phyloP scores from a whole-genome alignment of 768 basidiomycete species.

The Sarcodon sp. region DNA sequence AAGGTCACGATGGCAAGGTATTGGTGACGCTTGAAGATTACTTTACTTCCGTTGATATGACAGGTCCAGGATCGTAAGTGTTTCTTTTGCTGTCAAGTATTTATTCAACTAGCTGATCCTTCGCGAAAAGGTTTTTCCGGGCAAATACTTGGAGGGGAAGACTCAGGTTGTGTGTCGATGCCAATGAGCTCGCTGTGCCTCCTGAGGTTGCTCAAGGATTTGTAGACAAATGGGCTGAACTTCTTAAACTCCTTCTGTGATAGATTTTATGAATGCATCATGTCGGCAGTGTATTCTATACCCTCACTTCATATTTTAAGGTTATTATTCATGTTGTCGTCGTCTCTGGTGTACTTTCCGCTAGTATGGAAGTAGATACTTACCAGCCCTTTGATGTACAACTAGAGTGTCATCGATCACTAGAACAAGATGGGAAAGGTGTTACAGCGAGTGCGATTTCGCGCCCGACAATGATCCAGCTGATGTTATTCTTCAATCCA shows the following conservation, averaged over 20 bases:
- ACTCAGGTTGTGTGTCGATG: slow-evolving; percentile 13
- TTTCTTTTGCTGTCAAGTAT: background rate
- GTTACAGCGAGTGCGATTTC: too few relatives aligned
- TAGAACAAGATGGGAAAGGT: too few relatives aligned
- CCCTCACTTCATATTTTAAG: too few relatives aligned
- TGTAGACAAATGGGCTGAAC: slow-evolving; percentile 4
- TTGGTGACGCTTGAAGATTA: slow-evolving; percentile 8
- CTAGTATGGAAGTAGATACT: too few relatives aligned
- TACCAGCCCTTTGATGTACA: too few relatives aligned
- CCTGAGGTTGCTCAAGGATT: slow-evolving; percentile 4
- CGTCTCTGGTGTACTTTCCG: too few relatives aligned
- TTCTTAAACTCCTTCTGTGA: slow-evolving; percentile 1
- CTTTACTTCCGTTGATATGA: slow-evolving; percentile 13
- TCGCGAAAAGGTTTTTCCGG: slow-evolving; percentile 13
- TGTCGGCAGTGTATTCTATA: too few relatives aligned
- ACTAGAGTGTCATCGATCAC: too few relatives aligned
- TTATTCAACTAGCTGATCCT: background rate
- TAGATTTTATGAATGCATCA: too few relatives aligned
- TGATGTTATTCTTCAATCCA: too few relatives aligned
- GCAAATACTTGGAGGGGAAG: slow-evolving; percentile 13
- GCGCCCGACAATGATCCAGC: too few relatives aligned
- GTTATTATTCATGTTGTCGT: too few relatives aligned
- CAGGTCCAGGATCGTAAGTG: slow-evolving; percentile 16
- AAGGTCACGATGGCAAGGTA: slow-evolving; percentile 1
- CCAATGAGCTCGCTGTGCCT: slow-evolving; percentile 9